A percentile compares a stretch with the other conserved stretches of the same genome.
These are phyloP conservation scores for Gastrolobium bilobum DNA, from an alignment of 306 rosid species.

Conservation along the genomic window DNA sequence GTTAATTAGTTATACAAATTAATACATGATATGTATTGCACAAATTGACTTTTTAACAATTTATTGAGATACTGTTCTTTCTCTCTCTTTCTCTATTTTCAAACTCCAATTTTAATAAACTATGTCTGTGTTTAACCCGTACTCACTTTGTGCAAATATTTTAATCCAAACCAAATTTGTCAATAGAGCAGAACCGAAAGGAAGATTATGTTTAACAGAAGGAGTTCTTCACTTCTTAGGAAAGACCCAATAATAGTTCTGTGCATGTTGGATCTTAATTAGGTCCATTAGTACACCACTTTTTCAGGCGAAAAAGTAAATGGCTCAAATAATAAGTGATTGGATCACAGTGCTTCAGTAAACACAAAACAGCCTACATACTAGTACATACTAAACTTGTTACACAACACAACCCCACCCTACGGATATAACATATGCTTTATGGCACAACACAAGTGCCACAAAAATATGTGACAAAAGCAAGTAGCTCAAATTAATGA, in stretches of 20 bases:
- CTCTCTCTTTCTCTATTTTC: too few relatives aligned
- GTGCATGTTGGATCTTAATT: not conserved
- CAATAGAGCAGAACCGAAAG: not conserved
- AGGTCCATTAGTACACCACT: too few relatives aligned
- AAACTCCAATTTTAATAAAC: too few relatives aligned
- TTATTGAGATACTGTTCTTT: too few relatives aligned
- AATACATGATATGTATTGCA: too few relatives aligned
- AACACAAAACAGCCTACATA: not conserved
- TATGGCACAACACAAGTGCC: not conserved
- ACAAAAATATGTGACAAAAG: not conserved
- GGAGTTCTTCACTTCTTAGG: not conserved
- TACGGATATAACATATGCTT: not conserved
- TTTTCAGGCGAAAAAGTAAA: not conserved
- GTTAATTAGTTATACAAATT: too few relatives aligned
- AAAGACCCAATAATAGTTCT: not conserved
- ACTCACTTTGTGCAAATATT: too few relatives aligned
- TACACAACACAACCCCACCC: constrained; percentile 3
- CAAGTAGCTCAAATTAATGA: constrained; percentile 48
- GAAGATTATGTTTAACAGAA: not conserved
- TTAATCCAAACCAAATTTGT: too few relatives aligned
- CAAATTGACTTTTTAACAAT: too few relatives aligned
- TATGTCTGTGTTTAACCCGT: too few relatives aligned
- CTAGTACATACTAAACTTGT: not conserved
- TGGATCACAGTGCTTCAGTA: not conserved
- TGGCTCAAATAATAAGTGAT: not conserved